These are phyloP conservation scores for Coelastrella sp. DNA, from an alignment of 139 green algal genomes.

Conservation along the genomic window DNA sequence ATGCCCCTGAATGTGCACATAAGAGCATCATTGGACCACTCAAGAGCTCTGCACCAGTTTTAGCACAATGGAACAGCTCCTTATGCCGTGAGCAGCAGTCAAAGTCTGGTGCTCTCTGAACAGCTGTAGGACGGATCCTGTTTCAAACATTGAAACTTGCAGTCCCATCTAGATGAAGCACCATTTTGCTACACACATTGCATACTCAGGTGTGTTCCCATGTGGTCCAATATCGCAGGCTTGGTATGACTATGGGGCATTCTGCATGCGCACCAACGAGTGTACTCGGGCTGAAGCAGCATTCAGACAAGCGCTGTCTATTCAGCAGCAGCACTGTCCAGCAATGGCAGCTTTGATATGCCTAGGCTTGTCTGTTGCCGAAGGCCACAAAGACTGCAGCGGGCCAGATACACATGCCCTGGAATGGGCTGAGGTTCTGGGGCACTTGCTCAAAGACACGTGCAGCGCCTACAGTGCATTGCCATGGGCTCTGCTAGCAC, in stretches of 20 bases:
- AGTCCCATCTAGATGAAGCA: too few species aligned
- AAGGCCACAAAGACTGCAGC: not conserved
- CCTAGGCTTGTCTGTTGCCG: not conserved
- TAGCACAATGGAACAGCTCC: not conserved
- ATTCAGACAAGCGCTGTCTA: not conserved
- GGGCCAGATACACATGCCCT: slow-evolving; percentile 9
- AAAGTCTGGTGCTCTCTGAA: too few species aligned
- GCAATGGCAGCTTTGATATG: not conserved
- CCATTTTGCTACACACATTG: too few species aligned
- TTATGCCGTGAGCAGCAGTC: too few species aligned
- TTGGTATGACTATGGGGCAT: slow-evolving; percentile 38
- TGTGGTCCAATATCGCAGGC: not conserved
- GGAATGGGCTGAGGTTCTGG: slow-evolving; percentile 32
- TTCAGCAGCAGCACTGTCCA: not conserved
- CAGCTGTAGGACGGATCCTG: too few species aligned
- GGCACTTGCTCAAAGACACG: slow-evolving; percentile 35
- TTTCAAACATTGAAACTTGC: too few species aligned
- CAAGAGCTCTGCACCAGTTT: not conserved
- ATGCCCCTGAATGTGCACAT: too few species aligned
- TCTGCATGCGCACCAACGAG: slow-evolving; percentile 28
- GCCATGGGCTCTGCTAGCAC: slow-evolving; percentile 36
- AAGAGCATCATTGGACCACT: not conserved
- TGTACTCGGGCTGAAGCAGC: not conserved
- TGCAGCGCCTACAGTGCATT: not conserved
- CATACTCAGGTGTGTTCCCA: too few species aligned